Evolutionary conservation across 768 basidiomycete species (phyloP).

Genomic region (Leccinum incarnatum): DNA sequence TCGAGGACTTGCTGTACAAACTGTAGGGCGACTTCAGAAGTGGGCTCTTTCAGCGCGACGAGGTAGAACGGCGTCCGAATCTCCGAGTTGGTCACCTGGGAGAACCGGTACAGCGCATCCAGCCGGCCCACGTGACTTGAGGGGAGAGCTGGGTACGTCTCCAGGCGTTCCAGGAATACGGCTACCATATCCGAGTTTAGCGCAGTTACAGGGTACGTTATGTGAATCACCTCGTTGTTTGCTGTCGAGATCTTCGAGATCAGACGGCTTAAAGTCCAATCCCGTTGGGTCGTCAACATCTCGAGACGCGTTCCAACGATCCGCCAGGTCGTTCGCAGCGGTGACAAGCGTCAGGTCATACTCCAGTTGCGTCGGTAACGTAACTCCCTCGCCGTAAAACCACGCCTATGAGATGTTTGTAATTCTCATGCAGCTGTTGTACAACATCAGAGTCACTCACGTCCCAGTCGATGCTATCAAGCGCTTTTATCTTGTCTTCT

Average conservation of each 20-base stretch:
- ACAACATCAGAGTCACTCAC: constrained; percentile 31
- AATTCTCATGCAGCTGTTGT: neutral
- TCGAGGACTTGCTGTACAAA: constrained; percentile 38
- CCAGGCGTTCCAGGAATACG: constrained; percentile 57
- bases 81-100: constrained; percentile 46
- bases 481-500: constrained; percentile 43
- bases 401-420: constrained; percentile 38
- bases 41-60: constrained; percentile 42
- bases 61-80: constrained; percentile 52
- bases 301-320: constrained; percentile 50
- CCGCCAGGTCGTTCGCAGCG: constrained; percentile 51
- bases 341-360: constrained; percentile 55
- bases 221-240: constrained; percentile 45
- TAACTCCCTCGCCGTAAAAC: constrained; percentile 54
- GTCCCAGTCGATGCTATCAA: constrained; percentile 57
- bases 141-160: constrained; percentile 42
- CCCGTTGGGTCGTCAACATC: constrained; percentile 29
- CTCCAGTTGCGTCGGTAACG: constrained; percentile 46
- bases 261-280: constrained; percentile 42
- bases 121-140: constrained; percentile 40
- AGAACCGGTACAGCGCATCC: constrained; percentile 43
- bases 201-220: too few relatives aligned
- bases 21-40: constrained; percentile 29
- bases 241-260: constrained; percentile 46
- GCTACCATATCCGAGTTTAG: constrained; percentile 29